Evolutionary conservation across 192 early-diverging fungal species (phyloP).

Genomic region (Phlyctochytrium planicorne): DNA sequence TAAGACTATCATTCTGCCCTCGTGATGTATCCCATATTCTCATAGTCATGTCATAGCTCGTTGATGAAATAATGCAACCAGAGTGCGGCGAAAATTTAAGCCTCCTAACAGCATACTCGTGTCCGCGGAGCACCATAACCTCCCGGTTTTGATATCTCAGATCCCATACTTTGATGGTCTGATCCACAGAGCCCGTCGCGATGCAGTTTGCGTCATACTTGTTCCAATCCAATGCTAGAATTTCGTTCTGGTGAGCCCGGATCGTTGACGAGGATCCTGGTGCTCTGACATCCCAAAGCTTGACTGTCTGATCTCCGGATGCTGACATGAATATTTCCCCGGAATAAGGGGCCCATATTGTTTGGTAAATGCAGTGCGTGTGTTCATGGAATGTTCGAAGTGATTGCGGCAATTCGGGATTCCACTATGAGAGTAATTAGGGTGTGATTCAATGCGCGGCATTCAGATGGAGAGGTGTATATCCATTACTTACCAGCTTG

Average conservation of each 20-base stretch:
- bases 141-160: slow-evolving; percentile 72
- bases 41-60: slow-evolving; percentile 95
- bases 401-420: slow-evolving; percentile 72
- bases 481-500: slow-evolving; percentile 68
- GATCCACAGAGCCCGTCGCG: slow-evolving; percentile 89
- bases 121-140: slow-evolving; percentile 72
- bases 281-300: slow-evolving; percentile 85
- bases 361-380: slow-evolving; percentile 87
- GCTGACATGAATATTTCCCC: slow-evolving; percentile 81
- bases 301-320: slow-evolving; percentile 86
- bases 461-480: too few relatives aligned
- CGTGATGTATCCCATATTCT: slow-evolving; percentile 81
- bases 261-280: slow-evolving; percentile 52
- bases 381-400: slow-evolving; percentile 88
- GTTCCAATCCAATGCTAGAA: slow-evolving; percentile 95
- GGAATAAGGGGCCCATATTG: slow-evolving; percentile 79
- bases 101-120: slow-evolving; percentile 89
- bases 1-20: slow-evolving; percentile 25
- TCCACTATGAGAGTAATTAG: slow-evolving; percentile 66
- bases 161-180: slow-evolving; percentile 91
- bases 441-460: not conserved
- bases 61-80: slow-evolving; percentile 76
- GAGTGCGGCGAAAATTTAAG: slow-evolving; percentile 93
- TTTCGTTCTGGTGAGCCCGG: slow-evolving; percentile 79
- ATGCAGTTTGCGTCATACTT: slow-evolving; percentile 85